These are phyloP conservation scores for Phytophthora sp. DNA, from an alignment of 352 stramenopile genomes.

Conservation along the genomic window DNA sequence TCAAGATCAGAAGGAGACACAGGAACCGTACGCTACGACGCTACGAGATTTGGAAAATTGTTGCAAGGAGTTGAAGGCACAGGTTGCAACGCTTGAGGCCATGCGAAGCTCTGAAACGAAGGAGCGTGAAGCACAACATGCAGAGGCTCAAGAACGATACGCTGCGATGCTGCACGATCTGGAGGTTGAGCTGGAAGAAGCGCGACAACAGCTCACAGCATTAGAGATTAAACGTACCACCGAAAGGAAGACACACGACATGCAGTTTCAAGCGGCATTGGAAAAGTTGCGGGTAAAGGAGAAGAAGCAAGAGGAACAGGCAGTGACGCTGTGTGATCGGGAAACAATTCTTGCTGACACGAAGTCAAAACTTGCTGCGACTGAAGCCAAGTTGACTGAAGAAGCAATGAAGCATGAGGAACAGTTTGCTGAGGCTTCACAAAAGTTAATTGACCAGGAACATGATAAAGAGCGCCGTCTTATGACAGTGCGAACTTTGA, in stretches of 20 bases:
- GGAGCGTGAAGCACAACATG: not conserved
- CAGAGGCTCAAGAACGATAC: constrained; percentile 1
- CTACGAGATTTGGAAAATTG: constrained; percentile 18
- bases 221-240: not conserved
- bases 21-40: constrained; percentile 1
- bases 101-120: constrained; percentile 8
- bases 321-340: not conserved
- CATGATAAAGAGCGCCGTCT: constrained; percentile 6
- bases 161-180: not conserved
- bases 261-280: not conserved
- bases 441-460: constrained; percentile 19
- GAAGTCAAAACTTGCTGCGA: constrained; percentile 10
- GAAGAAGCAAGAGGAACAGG: not conserved
- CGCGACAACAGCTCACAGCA: constrained; percentile 2
- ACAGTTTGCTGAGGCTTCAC: not conserved
- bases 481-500: constrained; percentile 1
- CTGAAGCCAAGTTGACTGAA: constrained; percentile 9
- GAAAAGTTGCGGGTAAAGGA: constrained; percentile 1
- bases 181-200: constrained; percentile 4
- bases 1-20: constrained; percentile 9
- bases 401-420: constrained; percentile 4
- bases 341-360: constrained; percentile 3
- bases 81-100: constrained; percentile 7
- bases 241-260: constrained; percentile 2
- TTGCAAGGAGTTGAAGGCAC: constrained; percentile 10